These are phyloP conservation scores for Ophiostoma sp. DNA, from an alignment of 2,329 filamentous ascomycete species.

Conservation along the genomic window DNA sequence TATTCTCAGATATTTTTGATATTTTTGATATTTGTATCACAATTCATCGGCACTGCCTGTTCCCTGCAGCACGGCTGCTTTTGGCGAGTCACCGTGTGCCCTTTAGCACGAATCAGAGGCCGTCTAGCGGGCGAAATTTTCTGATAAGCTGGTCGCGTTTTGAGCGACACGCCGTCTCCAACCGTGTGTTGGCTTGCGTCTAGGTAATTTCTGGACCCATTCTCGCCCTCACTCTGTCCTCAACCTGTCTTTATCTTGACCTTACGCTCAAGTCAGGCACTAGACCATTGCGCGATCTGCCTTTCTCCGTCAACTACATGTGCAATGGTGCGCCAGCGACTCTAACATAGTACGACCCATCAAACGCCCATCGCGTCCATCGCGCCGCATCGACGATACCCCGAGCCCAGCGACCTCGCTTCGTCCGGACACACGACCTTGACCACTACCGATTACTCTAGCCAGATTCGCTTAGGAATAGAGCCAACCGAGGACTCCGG, in stretches of 20 bases:
- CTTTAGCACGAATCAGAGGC: slow-evolving; percentile 14
- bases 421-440: background rate
- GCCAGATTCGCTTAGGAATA: background rate
- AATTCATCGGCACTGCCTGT: background rate
- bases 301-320: no score
- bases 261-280: background rate
- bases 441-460: background rate
- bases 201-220: slow-evolving; percentile 2
- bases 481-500: background rate
- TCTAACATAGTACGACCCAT: background rate
- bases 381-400: no score
- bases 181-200: slow-evolving; percentile 13
- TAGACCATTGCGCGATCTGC: background rate
- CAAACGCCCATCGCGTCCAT: no score
- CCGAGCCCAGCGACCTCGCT: background rate
- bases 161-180: slow-evolving; percentile 18
- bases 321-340: background rate
- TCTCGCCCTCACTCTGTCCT: slow-evolving; percentile 3
- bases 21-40: background rate
- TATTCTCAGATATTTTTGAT: no score
- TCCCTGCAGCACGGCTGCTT: background rate
- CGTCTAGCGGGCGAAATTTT: slow-evolving; percentile 17
- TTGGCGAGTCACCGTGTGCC: slow-evolving; percentile 7
- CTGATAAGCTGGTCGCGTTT: slow-evolving; percentile 19
- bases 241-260: background rate